Base-by-base conservation (phyloP, 331 rosid genomes). In the Malus hybrid region DNA sequence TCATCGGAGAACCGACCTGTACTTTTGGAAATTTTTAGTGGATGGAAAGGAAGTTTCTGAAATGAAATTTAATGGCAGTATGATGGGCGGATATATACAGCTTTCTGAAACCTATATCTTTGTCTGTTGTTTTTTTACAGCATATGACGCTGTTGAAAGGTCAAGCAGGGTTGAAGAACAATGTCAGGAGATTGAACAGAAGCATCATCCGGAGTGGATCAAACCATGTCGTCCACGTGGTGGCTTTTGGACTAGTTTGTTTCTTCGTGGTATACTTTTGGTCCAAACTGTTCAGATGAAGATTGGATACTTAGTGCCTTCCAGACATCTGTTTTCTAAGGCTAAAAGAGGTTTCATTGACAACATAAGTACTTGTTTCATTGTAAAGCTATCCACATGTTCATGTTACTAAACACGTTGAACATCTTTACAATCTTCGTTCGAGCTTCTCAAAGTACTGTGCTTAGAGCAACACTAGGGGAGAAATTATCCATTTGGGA, bases 121-220 rank as follows among this genome's bases (percentile, higher is more conserved):
- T 52, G 16, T 88, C 44, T 56, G 22, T 77, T 22, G 22, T 82
- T 16, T 67, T 70, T 22, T 77, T 83, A 15, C 89, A 91, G 97
- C 93, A 93, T 86, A 81, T 84, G 87, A 86, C 94, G 11, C 70
- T 93, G 63, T 77, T 74, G 29, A 87, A 87, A 81, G 91, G 87
- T 67, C 86, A 85, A 80, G 91, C 83, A 2, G 88, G 89, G 85
- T 85, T 86, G 55, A 93, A 84, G 85, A 91, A 91, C 81, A 93
- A 87, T 34, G 82, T 91, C 44, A 86, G 97, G 80, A 90, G 93
- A 91, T 84, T 93, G 88, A 93, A 93, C 87, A 90, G 76, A 88
- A 91, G 93, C 78, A 87, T 92, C 52, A 69, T 93, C 79, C 90
- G 84, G 72, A 88, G 81, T 75, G 98, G 98, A 57, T 81, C 94